A percentile compares a stretch with the other conserved stretches of the same genome.
phyloP scores from a whole-genome alignment of 225 moss, liverwort and hornwort species.

The Takakia lepidozioides region DNA sequence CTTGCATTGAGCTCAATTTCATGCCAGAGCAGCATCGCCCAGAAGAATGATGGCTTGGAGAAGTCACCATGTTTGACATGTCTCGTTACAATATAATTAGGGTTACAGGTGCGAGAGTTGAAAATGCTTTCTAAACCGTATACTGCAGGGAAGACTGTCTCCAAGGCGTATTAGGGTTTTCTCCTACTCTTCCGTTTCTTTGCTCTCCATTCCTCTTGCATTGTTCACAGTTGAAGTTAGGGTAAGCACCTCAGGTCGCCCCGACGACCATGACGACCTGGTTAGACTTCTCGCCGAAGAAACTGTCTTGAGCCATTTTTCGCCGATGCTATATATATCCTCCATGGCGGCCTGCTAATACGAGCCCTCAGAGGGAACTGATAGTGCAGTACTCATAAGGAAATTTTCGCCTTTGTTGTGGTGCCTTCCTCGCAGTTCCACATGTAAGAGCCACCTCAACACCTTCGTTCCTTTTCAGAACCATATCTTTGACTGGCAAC shows the following conservation, averaged over 20 bases:
- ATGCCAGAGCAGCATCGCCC: too few relatives aligned
- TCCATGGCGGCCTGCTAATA: conserved; percentile 28
- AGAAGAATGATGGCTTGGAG: too few relatives aligned
- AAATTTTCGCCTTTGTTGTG: conserved; percentile 25
- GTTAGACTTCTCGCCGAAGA: conserved; percentile 57
- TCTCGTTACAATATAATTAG: too few relatives aligned
- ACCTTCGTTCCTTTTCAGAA: conserved; percentile 25
- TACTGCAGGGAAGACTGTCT: too few relatives aligned
- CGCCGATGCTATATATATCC: conserved; percentile 67
- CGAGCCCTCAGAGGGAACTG: conserved; percentile 8
- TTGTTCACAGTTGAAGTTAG: conserved; percentile 5
- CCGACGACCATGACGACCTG: conserved; percentile 56
- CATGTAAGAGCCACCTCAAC: conserved; percentile 7
- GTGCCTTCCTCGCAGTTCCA: conserved; percentile 10
- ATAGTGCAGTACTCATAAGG: conserved; percentile 10
- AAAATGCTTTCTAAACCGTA: too few relatives aligned
- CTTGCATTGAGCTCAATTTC: too few relatives aligned
- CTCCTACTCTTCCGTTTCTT: too few relatives aligned
- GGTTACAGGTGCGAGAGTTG: too few relatives aligned
- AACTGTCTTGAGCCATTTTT: conserved; percentile 83
- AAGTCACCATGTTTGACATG: too few relatives aligned
- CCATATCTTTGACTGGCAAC: conserved; percentile 20
- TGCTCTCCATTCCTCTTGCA: too few relatives aligned
- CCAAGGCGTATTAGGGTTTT: too few relatives aligned
- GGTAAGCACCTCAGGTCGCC: conserved; percentile 77